A percentile compares a stretch with the other conserved stretches of the same genome.
Conservation (phyloP, 2,329 filamentous ascomycete species). For the Alternaria dauci region DNA sequence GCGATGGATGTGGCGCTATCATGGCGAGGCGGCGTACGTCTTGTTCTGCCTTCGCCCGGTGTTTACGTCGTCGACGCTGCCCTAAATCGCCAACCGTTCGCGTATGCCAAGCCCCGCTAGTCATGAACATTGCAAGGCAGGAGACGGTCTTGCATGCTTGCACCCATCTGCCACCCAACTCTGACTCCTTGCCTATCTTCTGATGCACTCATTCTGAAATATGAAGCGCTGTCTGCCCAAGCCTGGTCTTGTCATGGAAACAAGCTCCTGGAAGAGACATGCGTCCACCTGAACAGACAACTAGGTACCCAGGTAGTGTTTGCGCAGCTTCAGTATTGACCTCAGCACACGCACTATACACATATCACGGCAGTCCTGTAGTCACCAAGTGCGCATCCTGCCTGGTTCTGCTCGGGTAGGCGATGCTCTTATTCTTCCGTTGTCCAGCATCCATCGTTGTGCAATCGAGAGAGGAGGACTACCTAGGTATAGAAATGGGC, state of each 20-base stretch:
- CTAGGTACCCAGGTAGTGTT: background rate
- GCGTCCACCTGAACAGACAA: background rate
- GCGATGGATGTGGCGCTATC: slow-evolving; percentile 31
- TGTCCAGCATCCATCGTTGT: background rate
- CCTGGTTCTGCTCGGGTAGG: too few species aligned
- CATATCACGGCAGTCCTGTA: background rate
- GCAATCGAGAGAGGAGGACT: background rate
- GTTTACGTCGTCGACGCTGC: slow-evolving; percentile 21
- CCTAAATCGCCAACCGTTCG: slow-evolving; percentile 26
- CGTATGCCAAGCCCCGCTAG: slow-evolving; percentile 26
- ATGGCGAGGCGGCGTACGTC: slow-evolving; percentile 40
- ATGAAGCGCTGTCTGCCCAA: background rate
- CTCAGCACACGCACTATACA: background rate
- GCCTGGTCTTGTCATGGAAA: background rate
- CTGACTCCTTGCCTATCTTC: too few species aligned
- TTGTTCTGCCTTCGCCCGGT: slow-evolving; percentile 27
- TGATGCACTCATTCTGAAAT: background rate
- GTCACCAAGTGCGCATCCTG: background rate
- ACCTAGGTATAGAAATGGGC: background rate
- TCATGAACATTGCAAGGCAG: slow-evolving; percentile 1
- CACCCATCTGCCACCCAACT: background rate
- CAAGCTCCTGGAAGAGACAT: background rate
- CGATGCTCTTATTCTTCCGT: background rate
- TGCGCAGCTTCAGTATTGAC: background rate
- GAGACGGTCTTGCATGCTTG: background rate